Conservation (phyloP, 1,284 basidiomycete genomes). For the Mixia osmundae region DNA sequence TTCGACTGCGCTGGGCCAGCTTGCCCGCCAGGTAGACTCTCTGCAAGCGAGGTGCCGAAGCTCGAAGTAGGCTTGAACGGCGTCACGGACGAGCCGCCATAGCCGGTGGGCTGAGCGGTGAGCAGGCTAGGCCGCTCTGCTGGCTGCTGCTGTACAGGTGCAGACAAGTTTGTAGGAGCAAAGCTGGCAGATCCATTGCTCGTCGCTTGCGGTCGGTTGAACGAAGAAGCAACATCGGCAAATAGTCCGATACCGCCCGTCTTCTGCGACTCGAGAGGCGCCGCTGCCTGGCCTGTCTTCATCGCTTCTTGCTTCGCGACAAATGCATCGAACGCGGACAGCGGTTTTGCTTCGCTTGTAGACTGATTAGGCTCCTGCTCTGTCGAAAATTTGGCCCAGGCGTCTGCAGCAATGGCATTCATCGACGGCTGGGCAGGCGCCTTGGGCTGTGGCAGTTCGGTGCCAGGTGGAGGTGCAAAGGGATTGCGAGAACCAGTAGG, state of each 20-base stretch:
- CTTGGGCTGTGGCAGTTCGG: constrained; percentile 27
- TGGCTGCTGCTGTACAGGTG: constrained; percentile 5
- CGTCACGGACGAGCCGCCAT: constrained; percentile 40
- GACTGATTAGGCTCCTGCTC: neutral
- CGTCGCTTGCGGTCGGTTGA: constrained; percentile 14
- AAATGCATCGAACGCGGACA: too few relatives aligned
- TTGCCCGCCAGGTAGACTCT: constrained; percentile 7
- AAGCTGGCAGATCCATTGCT: constrained; percentile 16
- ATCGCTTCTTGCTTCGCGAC: too few relatives aligned
- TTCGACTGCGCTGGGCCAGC: too few relatives aligned
- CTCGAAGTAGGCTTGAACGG: constrained; percentile 75
- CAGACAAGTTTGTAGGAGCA: constrained; percentile 11
- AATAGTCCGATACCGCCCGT: neutral
- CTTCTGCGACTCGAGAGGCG: neutral
- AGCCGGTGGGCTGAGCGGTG: constrained; percentile 57
- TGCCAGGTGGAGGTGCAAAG: constrained; percentile 45
- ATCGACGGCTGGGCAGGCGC: neutral
- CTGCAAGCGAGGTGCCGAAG: constrained; percentile 48
- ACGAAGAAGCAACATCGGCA: constrained; percentile 5
- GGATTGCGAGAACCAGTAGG: constrained; percentile 88
- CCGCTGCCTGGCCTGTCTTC: too few relatives aligned
- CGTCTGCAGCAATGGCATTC: neutral
- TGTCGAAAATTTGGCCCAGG: neutral
- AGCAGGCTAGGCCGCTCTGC: constrained; percentile 20
- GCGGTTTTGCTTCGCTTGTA: too few relatives aligned